Conservation (phyloP, 768 basidiomycete species). For the Boletus subparvulus region DNA sequence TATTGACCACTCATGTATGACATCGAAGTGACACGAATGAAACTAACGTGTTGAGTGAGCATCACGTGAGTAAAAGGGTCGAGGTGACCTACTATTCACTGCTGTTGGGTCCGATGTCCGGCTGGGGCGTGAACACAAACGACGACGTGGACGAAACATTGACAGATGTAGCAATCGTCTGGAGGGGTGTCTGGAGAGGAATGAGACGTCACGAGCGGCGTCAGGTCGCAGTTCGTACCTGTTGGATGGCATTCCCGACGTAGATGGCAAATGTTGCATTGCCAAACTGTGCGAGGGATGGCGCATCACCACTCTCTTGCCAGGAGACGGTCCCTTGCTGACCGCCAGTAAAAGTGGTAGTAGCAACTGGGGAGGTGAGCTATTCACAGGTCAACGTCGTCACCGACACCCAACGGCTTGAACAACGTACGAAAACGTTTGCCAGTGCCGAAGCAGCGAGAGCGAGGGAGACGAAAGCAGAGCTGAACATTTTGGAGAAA, state of each 20-base stretch:
- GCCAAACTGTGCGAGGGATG: conserved; percentile 54
- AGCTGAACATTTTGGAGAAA: conserved; percentile 47
- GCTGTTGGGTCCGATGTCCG: conserved; percentile 54
- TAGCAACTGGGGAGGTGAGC: conserved; percentile 56
- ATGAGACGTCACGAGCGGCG: not conserved
- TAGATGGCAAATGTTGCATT: conserved; percentile 55
- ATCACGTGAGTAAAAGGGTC: not conserved
- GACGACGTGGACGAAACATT: conserved; percentile 51
- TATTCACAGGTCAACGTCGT: conserved; percentile 27
- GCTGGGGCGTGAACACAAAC: conserved; percentile 51
- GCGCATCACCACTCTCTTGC: conserved; percentile 52
- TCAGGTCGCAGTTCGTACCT: conserved; percentile 41
- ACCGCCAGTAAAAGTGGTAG: conserved; percentile 50
- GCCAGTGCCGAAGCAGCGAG: conserved; percentile 55
- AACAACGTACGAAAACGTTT: conserved; percentile 51
- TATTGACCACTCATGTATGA: conserved; percentile 54
- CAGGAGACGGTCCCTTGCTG: conserved; percentile 51
- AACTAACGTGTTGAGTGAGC: conserved; percentile 42
- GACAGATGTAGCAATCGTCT: conserved; percentile 45
- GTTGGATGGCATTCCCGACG: conserved; percentile 57
- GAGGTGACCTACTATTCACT: conserved; percentile 50
- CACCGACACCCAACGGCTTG: not conserved
- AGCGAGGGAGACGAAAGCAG: conserved; percentile 48
- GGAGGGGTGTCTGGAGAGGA: conserved; percentile 50
- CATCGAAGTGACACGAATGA: conserved; percentile 73